phyloP scores from a whole-genome alignment of 2,329 filamentous ascomycete genomes.

The Colletotrichum sp. region DNA sequence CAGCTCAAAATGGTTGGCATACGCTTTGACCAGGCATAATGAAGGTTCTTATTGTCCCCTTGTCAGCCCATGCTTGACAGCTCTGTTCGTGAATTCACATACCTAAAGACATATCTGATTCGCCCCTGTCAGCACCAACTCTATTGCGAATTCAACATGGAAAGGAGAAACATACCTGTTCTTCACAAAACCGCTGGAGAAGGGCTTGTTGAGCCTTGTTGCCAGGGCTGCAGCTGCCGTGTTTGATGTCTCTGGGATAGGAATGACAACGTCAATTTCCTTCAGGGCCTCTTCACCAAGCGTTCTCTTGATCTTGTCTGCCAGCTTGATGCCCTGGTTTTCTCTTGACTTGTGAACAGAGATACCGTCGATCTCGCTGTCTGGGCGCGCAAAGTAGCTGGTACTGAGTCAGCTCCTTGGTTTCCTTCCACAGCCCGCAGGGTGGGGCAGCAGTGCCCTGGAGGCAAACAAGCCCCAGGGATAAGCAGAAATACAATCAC shows the following conservation, averaged over 20 bases:
- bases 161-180: conserved; percentile 70
- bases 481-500: not conserved
- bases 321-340: conserved; percentile 85
- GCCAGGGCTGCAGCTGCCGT: conserved; percentile 80
- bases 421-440: not conserved
- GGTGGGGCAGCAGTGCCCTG: not conserved
- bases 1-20: not conserved
- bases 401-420: conserved; percentile 40
- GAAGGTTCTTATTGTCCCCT: conserved; percentile 64
- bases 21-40: conserved; percentile 76
- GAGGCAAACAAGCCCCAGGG: not conserved
- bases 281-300: conserved; percentile 73
- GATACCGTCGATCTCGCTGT: conserved; percentile 85
- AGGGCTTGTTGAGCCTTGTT: conserved; percentile 76
- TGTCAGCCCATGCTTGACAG: not conserved
- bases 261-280: conserved; percentile 85
- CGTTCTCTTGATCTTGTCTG: conserved; percentile 70
- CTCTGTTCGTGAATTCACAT: not conserved
- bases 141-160: no score
- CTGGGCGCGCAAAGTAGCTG: conserved; percentile 86
- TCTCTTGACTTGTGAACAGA: conserved; percentile 84
- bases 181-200: conserved; percentile 84
- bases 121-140: conserved; percentile 62
- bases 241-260: conserved; percentile 76
- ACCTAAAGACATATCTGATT: conserved; percentile 48